phyloP scores from a whole-genome alignment of 345 rosid species.

The Eucalyptus sideroxylon region DNA sequence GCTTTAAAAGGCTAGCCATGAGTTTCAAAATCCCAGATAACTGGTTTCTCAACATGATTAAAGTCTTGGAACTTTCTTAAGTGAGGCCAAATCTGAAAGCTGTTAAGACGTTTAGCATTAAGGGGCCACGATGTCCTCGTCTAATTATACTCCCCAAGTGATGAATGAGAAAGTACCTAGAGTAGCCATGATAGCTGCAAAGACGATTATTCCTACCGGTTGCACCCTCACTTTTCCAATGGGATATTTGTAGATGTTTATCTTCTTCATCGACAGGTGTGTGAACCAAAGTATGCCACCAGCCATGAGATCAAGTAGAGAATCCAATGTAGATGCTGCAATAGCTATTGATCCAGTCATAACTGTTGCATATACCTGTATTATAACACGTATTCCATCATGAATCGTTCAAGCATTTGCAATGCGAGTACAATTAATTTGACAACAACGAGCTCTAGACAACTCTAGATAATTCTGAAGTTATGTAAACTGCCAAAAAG shows the following conservation, averaged over 20 bases:
- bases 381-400: neutral
- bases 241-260: slow-evolving; percentile 84
- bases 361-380: slow-evolving; percentile 71
- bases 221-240: slow-evolving; percentile 94
- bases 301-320: slow-evolving; percentile 91
- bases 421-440: neutral
- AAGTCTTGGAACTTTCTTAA: neutral
- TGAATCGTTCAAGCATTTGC: neutral
- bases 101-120: neutral
- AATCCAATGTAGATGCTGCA: slow-evolving; percentile 94
- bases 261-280: slow-evolving; percentile 74
- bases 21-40: neutral
- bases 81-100: neutral
- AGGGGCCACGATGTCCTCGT: neutral
- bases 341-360: slow-evolving; percentile 89
- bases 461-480: neutral
- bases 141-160: neutral
- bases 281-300: slow-evolving; percentile 97
- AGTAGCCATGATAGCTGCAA: slow-evolving; percentile 95
- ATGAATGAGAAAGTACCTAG: slow-evolving; percentile 39
- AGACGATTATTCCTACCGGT: slow-evolving; percentile 85
- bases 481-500: neutral
- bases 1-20: neutral
- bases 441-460: neutral
- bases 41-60: neutral